phyloP scores from a whole-genome alignment of 2,329 filamentous ascomycete genomes.

The Colletotrichum trifolii region DNA sequence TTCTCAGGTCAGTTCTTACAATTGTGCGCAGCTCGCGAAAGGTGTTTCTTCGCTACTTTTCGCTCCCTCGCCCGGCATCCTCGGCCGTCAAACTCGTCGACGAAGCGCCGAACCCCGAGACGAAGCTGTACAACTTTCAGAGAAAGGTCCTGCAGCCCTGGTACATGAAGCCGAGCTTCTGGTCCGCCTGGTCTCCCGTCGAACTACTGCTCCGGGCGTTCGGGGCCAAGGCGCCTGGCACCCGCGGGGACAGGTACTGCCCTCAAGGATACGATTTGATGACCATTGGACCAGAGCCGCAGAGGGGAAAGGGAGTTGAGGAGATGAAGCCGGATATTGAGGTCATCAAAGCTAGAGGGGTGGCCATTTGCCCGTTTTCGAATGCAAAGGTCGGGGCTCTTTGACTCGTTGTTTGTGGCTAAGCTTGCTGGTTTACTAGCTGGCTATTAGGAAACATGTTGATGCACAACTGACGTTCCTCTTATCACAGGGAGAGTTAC shows the following conservation, averaged over 20 bases:
- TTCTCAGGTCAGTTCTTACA: conserved; percentile 45
- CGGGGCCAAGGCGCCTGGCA: conserved; percentile 59
- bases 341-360: conserved; percentile 13
- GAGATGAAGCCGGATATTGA: conserved; percentile 33
- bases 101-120: conserved; percentile 52
- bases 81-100: conserved; percentile 47
- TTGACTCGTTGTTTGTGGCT: too few relatives aligned
- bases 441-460: too few relatives aligned
- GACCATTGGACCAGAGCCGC: conserved; percentile 40
- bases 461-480: too few relatives aligned
- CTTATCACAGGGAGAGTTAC: too few relatives aligned
- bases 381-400: conserved; percentile 1
- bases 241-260: conserved; percentile 56
- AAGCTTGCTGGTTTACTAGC: too few relatives aligned
- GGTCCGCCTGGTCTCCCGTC: conserved; percentile 59
- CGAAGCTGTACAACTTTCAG: conserved; percentile 53
- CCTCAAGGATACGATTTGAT: conserved; percentile 59
- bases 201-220: conserved; percentile 56
- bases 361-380: conserved; percentile 22
- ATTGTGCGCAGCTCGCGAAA: conserved; percentile 54
- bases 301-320: conserved; percentile 37
- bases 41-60: conserved; percentile 58
- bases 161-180: conserved; percentile 61
- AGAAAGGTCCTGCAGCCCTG: conserved; percentile 61
- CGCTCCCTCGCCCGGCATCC: conserved; percentile 58